Base-by-base conservation (phyloP, 495 filamentous ascomycete genomes). In the Hypomontagnella submonticulosa region DNA sequence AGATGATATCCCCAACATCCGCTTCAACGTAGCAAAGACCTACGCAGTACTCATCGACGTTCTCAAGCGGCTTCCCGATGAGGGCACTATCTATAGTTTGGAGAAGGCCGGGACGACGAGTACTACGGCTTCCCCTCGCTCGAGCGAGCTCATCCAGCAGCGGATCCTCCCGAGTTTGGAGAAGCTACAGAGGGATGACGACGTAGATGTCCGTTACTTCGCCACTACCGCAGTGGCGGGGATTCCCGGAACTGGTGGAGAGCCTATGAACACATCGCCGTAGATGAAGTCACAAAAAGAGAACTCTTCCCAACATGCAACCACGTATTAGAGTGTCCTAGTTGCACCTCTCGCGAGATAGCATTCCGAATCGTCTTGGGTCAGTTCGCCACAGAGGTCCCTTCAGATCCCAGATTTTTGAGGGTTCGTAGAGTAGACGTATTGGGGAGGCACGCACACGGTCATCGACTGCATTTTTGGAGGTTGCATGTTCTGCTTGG, bases 1-100 rank as follows among this genome's bases (percentile, higher is more conserved):
- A 12, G 95, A 99, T 73, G 92, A 93, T 23, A 99, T 99, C 72
- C 95, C 95, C 52, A 99, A 99, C 76, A 99, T 99, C 74, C 92
- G 95, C 52, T 99, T 99, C 85, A 99, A 99, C 73, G 94, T 98
- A 50, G 96, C 95, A 55, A 99, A 99, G 79, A 97, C 96, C 23
- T 99, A 97, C 73, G 85, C 87, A 13, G 87, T 94, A 40, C 80
- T 99, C 40, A 93, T 98, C 68, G 87, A 90, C 60, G 92, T 94
- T 20, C 82, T 99, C 72, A 90, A 92, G 76, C 91, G 92, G 55
- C 85, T 99, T 15, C 95, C 95, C 1, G 89, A 89, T 27, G 83
- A 94, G 70, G 92, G 92, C 57, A 98, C 95, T 18, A 83, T 99
- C 69, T 86, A 89, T 70, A 85, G 88, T 48, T 74, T 97, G 37